These are phyloP conservation scores for Dryas alaskensis DNA, from an alignment of 306 rosid species.

Conservation along the genomic window DNA sequence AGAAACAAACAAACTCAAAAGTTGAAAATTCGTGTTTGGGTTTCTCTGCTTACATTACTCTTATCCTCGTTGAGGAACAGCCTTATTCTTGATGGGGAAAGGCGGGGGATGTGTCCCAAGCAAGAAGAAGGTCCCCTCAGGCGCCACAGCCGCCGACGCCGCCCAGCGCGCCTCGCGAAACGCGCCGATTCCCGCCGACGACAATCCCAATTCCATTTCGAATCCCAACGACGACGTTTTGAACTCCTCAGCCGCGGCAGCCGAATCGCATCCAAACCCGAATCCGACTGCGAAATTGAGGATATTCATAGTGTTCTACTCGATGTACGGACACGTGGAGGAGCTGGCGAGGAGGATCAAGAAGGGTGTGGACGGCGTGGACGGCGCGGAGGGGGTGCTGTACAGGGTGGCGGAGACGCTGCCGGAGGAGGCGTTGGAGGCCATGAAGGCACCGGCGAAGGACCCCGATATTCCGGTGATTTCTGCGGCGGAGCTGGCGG, in stretches of 20 bases:
- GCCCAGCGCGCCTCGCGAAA: not conserved
- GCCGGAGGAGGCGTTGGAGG: conserved; percentile 52
- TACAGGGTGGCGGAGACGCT: conserved; percentile 85
- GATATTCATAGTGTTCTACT: conserved; percentile 79
- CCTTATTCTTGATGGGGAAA: conserved; percentile 62
- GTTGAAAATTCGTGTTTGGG: not conserved
- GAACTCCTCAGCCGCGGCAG: not conserved
- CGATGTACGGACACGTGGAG: conserved; percentile 96
- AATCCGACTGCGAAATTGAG: conserved; percentile 36
- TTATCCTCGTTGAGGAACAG: conserved; percentile 6
- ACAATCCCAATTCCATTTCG: not conserved
- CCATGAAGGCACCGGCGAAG: conserved; percentile 75
- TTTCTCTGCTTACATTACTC: not conserved
- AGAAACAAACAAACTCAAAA: not conserved
- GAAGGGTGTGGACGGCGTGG: conserved; percentile 79
- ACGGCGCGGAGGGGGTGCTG: conserved; percentile 69
- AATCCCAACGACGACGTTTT: conserved; percentile 4
- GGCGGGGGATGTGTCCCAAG: conserved; percentile 95
- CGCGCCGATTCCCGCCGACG: conserved; percentile 41
- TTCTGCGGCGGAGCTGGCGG: conserved; percentile 52
- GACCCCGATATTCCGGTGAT: conserved; percentile 61
- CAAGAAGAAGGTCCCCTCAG: conserved; percentile 61
- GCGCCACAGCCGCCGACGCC: conserved; percentile 25
- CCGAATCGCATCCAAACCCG: conserved; percentile 7
- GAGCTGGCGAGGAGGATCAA: conserved; percentile 70